Conservation (phyloP, 306 rosid species). For the Fragaria nilgerrensis region DNA sequence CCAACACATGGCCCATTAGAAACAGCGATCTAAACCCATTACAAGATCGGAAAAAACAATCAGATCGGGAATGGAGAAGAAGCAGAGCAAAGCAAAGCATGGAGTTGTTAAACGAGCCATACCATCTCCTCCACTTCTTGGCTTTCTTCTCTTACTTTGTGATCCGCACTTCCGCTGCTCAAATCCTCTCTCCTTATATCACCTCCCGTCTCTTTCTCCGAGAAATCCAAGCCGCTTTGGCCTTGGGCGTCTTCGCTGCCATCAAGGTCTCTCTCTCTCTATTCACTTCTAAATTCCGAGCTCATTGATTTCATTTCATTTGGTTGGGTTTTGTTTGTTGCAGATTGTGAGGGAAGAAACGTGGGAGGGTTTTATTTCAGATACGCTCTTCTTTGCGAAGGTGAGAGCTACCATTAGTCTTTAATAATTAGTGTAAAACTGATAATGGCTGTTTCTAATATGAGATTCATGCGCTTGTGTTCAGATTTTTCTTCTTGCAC, state of each 20-base stretch:
- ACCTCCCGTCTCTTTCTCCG: constrained; percentile 52
- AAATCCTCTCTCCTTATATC: constrained; percentile 41
- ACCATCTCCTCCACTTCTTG: constrained; percentile 65
- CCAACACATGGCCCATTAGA: too few relatives aligned
- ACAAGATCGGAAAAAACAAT: background rate
- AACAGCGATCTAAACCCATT: background rate
- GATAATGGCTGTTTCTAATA: background rate
- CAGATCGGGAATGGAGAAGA: constrained; percentile 36
- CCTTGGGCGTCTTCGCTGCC: constrained; percentile 48
- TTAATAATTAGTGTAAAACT: background rate
- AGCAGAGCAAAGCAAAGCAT: constrained; percentile 25
- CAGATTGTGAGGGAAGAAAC: constrained; percentile 82
- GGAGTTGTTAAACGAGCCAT: constrained; percentile 68
- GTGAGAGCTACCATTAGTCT: constrained; percentile 20
- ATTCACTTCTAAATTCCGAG: background rate
- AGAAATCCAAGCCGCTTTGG: constrained; percentile 66
- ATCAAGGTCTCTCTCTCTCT: constrained; percentile 51
- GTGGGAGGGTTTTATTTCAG: constrained; percentile 72
- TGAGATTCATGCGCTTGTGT: constrained; percentile 16
- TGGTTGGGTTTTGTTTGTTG: constrained; percentile 10
- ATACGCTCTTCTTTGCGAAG: constrained; percentile 69
- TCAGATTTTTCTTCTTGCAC: constrained; percentile 72
- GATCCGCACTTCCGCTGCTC: constrained; percentile 56
- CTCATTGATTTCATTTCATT: too few relatives aligned
- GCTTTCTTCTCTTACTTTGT: constrained; percentile 76